phyloP scores from a whole-genome alignment of 345 rosid species.

The Alliaria petiolata region DNA sequence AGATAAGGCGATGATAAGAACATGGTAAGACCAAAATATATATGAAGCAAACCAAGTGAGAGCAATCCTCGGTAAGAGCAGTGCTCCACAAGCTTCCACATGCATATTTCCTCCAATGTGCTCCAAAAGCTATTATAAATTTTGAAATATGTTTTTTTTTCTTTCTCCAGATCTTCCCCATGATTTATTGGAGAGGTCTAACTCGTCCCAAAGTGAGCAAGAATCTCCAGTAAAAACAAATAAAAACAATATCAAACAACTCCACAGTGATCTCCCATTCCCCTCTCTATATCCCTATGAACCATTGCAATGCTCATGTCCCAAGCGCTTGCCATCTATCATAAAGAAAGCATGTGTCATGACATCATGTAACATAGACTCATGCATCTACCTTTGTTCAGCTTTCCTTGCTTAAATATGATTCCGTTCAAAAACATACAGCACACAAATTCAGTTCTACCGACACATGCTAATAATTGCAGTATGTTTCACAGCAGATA shows the following conservation, averaged over 20 bases:
- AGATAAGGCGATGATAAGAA: conserved; percentile 32
- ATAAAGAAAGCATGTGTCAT: conserved; percentile 94
- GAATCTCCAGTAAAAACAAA: conserved; percentile 65
- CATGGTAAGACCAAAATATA: conserved; percentile 43
- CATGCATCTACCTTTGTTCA: conserved; percentile 56
- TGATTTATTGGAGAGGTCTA: conserved; percentile 50
- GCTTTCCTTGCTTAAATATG: conserved; percentile 33
- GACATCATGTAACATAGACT: conserved; percentile 59
- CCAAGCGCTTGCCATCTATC: conserved; percentile 96
- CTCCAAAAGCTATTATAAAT: conserved; percentile 75
- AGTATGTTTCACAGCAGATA: not conserved
- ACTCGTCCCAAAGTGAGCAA: conserved; percentile 64
- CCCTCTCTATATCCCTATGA: conserved; percentile 89
- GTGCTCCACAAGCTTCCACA: conserved; percentile 95
- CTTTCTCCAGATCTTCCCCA: conserved; percentile 63
- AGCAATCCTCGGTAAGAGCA: conserved; percentile 86
- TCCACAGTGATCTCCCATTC: conserved; percentile 85
- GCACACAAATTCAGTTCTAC: not conserved
- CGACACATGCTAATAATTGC: not conserved
- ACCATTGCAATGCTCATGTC: conserved; percentile 90
- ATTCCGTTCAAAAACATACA: not conserved
- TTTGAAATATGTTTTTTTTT: conserved; percentile 42
- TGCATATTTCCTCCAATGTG: conserved; percentile 75
- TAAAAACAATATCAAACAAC: conserved; percentile 54
- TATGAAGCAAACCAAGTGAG: conserved; percentile 81